Conservation (phyloP, 2,329 filamentous ascomycete species). For the Elsinoe ampelina region DNA sequence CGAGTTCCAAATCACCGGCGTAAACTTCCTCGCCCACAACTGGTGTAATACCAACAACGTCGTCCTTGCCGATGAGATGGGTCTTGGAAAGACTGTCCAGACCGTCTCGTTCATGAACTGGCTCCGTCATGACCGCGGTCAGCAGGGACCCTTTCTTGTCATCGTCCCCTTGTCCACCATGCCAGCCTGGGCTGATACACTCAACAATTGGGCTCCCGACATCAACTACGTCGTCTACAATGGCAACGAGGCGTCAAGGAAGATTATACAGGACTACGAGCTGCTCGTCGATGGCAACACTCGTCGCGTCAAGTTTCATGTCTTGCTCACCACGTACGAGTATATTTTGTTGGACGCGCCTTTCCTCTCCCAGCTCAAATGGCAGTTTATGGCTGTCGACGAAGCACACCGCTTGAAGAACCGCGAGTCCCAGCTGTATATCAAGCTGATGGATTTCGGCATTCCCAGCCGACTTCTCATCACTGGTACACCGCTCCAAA, state of each 20-base stretch:
- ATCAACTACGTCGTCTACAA: constrained; percentile 96
- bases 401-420: constrained; percentile 97
- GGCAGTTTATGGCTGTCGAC: constrained; percentile 94
- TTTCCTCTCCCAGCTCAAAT: constrained; percentile 84
- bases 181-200: constrained; percentile 95
- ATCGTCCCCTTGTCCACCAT: constrained; percentile 97
- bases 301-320: constrained; percentile 89
- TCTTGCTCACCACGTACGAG: constrained; percentile 95
- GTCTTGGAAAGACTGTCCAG: constrained; percentile 94
- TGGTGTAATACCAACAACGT: constrained; percentile 93
- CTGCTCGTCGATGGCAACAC: constrained; percentile 77
- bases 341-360: constrained; percentile 81
- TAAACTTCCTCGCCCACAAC: constrained; percentile 94
- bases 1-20: constrained; percentile 83
- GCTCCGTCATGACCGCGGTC: constrained; percentile 78
- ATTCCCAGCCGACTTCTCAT: constrained; percentile 85
- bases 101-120: constrained; percentile 96
- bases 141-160: constrained; percentile 92
- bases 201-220: constrained; percentile 92
- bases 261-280: constrained; percentile 83
- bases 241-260: constrained; percentile 76
- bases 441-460: constrained; percentile 74
- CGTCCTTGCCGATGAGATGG: constrained; percentile 97
- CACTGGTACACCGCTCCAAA: constrained; percentile 94
- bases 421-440: constrained; percentile 84